A percentile compares a stretch with the other conserved stretches of the same genome.
These are phyloP conservation scores for Hondaea fermentalgiana DNA, from an alignment of 108 stramenopile genomes.

Conservation along the genomic window DNA sequence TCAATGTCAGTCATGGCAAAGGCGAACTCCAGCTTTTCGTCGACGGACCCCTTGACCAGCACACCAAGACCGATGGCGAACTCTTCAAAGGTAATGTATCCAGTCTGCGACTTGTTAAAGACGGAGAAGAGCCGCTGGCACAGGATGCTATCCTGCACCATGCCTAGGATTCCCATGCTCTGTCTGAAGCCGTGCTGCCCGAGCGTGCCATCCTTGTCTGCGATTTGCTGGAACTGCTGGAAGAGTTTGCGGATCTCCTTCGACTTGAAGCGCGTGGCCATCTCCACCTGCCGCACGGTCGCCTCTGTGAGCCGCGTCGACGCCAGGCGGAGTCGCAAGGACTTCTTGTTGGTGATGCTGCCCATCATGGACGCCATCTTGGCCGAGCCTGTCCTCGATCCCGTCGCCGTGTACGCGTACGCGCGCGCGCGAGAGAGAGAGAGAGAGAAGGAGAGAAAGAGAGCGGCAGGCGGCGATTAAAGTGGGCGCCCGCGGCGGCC, in stretches of 20 bases:
- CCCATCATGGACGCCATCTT: background rate
- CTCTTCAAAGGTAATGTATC: background rate
- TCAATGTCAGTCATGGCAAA: constrained; percentile 15
- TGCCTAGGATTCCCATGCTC: constrained; percentile 16
- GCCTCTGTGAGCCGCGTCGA: background rate
- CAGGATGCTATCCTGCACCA: constrained; percentile 19
- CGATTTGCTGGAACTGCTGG: background rate
- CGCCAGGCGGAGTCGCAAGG: background rate
- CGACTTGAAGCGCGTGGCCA: background rate
- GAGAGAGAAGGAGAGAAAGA: too few relatives aligned
- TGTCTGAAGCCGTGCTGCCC: background rate
- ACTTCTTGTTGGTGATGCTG: background rate
- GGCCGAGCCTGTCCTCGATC: too few relatives aligned
- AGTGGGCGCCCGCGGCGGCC: too few relatives aligned
- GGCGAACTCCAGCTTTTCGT: background rate
- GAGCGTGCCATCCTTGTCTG: background rate
- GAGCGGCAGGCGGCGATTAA: too few relatives aligned
- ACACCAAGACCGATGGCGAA: constrained; percentile 4
- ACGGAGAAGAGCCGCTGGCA: constrained; percentile 11
- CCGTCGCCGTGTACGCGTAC: too few relatives aligned
- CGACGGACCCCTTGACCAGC: background rate
- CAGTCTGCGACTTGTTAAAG: background rate
- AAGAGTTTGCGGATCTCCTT: constrained; percentile 1
- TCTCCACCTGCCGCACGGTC: background rate
- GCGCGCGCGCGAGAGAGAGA: too few relatives aligned